Evolutionary conservation across 345 rosid species (phyloP).

Genomic region (Triadica sebifera): DNA sequence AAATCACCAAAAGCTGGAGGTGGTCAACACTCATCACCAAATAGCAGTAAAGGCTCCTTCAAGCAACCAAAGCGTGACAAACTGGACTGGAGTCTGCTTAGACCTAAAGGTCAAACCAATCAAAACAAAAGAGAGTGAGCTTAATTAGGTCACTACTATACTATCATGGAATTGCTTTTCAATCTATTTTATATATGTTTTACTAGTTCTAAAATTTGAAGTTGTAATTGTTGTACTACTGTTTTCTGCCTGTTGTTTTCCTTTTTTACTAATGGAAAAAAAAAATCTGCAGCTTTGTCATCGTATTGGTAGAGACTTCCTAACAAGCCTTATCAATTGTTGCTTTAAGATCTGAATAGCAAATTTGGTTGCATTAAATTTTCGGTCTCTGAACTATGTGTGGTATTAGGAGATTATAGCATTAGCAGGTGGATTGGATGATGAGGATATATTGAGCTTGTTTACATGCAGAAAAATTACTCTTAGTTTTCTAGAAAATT

Average conservation of each 20-base stretch:
- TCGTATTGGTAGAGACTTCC: conserved; percentile 1
- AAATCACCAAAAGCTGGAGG: conserved; percentile 47
- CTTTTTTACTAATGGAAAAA: neutral
- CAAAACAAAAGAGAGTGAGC: conserved; percentile 31
- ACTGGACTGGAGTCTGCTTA: conserved; percentile 65
- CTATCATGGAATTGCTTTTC: neutral
- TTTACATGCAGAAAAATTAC: too few relatives aligned
- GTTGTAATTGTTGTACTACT: neutral
- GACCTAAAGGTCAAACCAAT: conserved; percentile 36
- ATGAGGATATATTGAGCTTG: too few relatives aligned
- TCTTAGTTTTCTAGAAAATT: too few relatives aligned
- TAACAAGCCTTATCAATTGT: conserved; percentile 13
- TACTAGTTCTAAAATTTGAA: neutral
- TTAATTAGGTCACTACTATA: conserved; percentile 1
- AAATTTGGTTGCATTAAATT: too few relatives aligned
- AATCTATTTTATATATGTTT: neutral
- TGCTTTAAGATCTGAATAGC: too few relatives aligned
- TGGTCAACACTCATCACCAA: conserved; percentile 39
- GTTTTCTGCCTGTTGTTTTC: conserved; percentile 31
- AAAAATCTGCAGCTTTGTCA: conserved; percentile 1
- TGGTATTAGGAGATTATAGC: too few relatives aligned
- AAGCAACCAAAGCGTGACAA: conserved; percentile 63
- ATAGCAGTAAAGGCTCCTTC: conserved; percentile 32
- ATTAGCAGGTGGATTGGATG: too few relatives aligned
- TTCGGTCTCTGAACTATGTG: too few relatives aligned